Evolutionary conservation across 495 filamentous ascomycete genomes (phyloP).

Genomic region (Poronia punctata): DNA sequence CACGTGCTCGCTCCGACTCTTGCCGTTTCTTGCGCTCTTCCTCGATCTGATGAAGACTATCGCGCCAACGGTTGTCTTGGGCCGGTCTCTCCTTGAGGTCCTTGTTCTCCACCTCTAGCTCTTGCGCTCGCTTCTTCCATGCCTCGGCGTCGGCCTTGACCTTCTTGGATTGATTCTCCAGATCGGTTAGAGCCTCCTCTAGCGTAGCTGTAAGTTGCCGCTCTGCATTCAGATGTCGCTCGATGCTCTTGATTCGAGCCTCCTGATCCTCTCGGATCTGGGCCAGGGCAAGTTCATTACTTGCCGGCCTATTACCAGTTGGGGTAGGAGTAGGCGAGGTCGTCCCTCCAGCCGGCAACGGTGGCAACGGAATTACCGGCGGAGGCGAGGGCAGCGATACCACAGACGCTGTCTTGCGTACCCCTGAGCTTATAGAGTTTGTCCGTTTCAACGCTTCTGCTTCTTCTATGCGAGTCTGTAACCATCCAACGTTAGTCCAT

Average conservation of each 20-base stretch:
- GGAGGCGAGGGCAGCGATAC: slow-evolving; percentile 83
- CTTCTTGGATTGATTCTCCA: slow-evolving; percentile 80
- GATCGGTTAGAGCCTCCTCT: slow-evolving; percentile 90
- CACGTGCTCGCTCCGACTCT: slow-evolving; percentile 81
- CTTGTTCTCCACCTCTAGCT: slow-evolving; percentile 71
- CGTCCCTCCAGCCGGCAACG: slow-evolving; percentile 56
- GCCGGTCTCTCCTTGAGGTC: slow-evolving; percentile 46
- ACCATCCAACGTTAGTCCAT: slow-evolving; percentile 12
- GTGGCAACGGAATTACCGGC: slow-evolving; percentile 87
- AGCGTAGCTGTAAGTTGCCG: slow-evolving; percentile 91
- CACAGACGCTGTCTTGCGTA: slow-evolving; percentile 80
- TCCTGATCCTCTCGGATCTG: slow-evolving; percentile 90
- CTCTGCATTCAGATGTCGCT: slow-evolving; percentile 93
- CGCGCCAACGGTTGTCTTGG: slow-evolving; percentile 55
- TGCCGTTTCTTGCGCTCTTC: slow-evolving; percentile 82
- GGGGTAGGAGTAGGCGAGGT: slow-evolving; percentile 37
- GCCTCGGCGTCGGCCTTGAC: slow-evolving; percentile 80
- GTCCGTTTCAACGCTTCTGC: slow-evolving; percentile 55
- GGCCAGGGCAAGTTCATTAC: slow-evolving; percentile 69
- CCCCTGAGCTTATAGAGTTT: slow-evolving; percentile 60
- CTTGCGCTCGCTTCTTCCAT: slow-evolving; percentile 76
- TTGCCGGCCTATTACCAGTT: slow-evolving; percentile 57
- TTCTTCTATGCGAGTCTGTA: slow-evolving; percentile 53
- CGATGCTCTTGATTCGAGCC: slow-evolving; percentile 86
- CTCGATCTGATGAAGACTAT: slow-evolving; percentile 82